Conservation (phyloP, 345 rosid genomes). For the Murraya koenigii region DNA sequence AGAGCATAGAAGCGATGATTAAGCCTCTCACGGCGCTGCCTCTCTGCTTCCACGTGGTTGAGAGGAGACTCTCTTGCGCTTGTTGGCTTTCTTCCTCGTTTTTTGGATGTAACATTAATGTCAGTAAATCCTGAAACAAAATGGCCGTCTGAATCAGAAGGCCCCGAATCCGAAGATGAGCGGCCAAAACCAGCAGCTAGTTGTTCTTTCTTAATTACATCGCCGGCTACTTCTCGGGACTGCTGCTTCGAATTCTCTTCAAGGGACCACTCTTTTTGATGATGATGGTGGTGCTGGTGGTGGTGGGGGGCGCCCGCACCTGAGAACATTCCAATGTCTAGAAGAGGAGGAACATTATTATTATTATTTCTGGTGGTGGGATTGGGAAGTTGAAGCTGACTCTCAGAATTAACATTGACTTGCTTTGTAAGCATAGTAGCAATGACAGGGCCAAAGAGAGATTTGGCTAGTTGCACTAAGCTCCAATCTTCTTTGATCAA, state of each 20-base stretch:
- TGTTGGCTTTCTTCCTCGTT: constrained; percentile 38
- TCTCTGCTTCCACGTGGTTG: constrained; percentile 81
- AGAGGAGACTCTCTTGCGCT: constrained; percentile 35
- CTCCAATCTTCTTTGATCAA: constrained; percentile 33
- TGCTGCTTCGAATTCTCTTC: constrained; percentile 9
- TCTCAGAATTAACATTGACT: constrained; percentile 1
- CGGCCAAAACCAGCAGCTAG: constrained; percentile 13
- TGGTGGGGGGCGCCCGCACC: neutral
- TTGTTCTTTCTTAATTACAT: constrained; percentile 17
- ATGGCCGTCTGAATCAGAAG: constrained; percentile 26
- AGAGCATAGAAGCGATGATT: constrained; percentile 74
- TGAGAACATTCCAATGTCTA: constrained; percentile 23
- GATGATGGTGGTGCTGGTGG: neutral
- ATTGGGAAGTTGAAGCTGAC: constrained; percentile 5
- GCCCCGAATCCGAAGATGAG: constrained; percentile 42
- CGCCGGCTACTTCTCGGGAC: neutral
- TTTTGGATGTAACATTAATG: constrained; percentile 10
- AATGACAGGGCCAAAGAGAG: constrained; percentile 30
- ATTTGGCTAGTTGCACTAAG: constrained; percentile 35
- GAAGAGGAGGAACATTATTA: constrained; percentile 11
- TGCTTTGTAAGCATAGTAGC: constrained; percentile 7
- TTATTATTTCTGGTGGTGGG: neutral
- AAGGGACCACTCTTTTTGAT: constrained; percentile 12
- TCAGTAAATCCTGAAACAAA: constrained; percentile 14
- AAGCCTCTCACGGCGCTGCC: constrained; percentile 77